Percentiles rank a stretch among this genome's conserved stretches.
These are phyloP conservation scores for Aspergillus nomiae DNA, from an alignment of 2,329 filamentous ascomycete genomes.

Conservation along the genomic window DNA sequence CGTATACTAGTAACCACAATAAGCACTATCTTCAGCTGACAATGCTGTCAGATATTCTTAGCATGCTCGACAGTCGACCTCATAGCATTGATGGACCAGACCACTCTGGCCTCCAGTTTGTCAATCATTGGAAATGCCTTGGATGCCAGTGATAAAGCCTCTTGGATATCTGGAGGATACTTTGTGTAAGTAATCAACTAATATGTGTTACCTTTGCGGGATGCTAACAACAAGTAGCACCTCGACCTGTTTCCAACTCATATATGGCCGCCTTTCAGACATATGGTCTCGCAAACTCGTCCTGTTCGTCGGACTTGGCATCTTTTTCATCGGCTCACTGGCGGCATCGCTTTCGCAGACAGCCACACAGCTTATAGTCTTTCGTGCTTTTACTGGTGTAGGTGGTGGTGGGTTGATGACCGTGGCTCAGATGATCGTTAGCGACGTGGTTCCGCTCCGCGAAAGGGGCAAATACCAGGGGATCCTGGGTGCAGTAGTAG, in stretches of 20 bases:
- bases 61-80: conserved; percentile 59
- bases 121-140: conserved; percentile 57
- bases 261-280: conserved; percentile 65
- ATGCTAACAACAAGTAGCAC: conserved; percentile 73
- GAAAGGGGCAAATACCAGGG: conserved; percentile 65
- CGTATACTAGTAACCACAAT: conserved; percentile 4
- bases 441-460: conserved; percentile 61
- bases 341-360: conserved; percentile 60
- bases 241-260: conserved; percentile 65
- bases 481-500: conserved; percentile 52
- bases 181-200: conserved; percentile 65
- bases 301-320: conserved; percentile 54
- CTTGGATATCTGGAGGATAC: conserved; percentile 60
- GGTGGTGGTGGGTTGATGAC: conserved; percentile 63
- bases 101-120: conserved; percentile 57
- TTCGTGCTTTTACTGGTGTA: conserved; percentile 61
- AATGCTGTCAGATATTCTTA: conserved; percentile 53
- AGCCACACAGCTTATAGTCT: conserved; percentile 60
- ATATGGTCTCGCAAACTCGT: conserved; percentile 62
- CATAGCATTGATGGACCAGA: conserved; percentile 60
- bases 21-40: neutral
- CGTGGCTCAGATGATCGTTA: conserved; percentile 62
- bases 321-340: conserved; percentile 60
- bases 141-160: conserved; percentile 51
- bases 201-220: conserved; percentile 63